Base-by-base conservation (phyloP, 202 grass and related monocot species). In the Tripidium arundinaceum region DNA sequence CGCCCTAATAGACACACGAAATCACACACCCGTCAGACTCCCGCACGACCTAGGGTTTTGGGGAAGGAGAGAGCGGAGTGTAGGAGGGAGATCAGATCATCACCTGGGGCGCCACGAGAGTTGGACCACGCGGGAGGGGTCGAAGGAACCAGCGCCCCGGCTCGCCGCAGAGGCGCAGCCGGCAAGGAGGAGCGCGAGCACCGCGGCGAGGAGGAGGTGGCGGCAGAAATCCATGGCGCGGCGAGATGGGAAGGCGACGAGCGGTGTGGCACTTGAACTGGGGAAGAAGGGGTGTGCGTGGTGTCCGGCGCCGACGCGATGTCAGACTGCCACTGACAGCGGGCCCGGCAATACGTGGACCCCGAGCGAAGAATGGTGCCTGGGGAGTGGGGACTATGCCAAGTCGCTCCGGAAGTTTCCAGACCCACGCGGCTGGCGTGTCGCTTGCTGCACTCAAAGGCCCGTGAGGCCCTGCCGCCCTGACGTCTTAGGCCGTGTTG, bases 31-130 rank as follows among this genome's bases (percentile, higher is more conserved):
- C 9, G 40, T 83, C 61, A 85, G 67, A 78, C 12, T 28, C 18
- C 24, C 37, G 45, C 33, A 9, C 63, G 31, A 26, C 40, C 25
- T 45, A 76, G 57, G 50, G 9, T 41, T 41, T 18, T 52, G 14
- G 10, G 11, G 6, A 22, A 40, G 39, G 65, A 21, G 11, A 6
- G 29, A 29, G 13, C 24, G 19, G n/a, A 12, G 13, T 4, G 31
- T n/a, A n/a, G 13, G 8, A 31, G 19, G 25, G 54, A 57, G 70
- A 88, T 85, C 82, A 39, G 78, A 81, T 85, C 72, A 65, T 24
- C 83, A 82, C 87, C 87, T 94, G 65, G 94, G 94, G 24, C 66
- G 83, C 94, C 94, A 98, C 22, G 91, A 98, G 67, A 98, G 87
- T 76, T 94, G 89, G 6, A 84, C 87, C 45, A 98, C 91, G 24